Conservation (phyloP, 2,329 filamentous ascomycete species). For the Xylaria sp. region DNA sequence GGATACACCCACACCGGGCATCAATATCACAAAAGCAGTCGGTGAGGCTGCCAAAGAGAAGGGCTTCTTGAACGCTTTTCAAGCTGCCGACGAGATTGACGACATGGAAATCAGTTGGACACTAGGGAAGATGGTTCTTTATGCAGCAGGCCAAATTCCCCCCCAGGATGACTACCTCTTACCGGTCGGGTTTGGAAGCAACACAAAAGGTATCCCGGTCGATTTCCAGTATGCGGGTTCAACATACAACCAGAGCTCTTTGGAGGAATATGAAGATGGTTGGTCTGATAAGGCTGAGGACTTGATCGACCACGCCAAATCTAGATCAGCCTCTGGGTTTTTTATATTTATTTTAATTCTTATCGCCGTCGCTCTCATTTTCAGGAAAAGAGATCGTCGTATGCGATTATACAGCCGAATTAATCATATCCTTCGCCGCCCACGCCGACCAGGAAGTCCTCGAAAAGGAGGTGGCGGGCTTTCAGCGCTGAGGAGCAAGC, state of each 20-base stretch:
- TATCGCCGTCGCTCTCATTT: conserved; percentile 73
- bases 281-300: conserved; percentile 64
- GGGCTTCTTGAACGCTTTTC: conserved; percentile 85
- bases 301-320: conserved; percentile 72
- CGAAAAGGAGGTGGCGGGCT: conserved; percentile 60
- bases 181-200: conserved; percentile 93
- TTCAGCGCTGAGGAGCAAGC: conserved; percentile 65
- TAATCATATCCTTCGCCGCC: conserved; percentile 54
- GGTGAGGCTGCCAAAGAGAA: conserved; percentile 75
- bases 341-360: conserved; percentile 81
- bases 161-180: conserved; percentile 66
- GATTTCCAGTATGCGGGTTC: conserved; percentile 89
- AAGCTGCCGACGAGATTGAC: conserved; percentile 91
- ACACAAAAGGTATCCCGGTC: conserved; percentile 71
- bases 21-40: conserved; percentile 78
- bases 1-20: conserved; percentile 59
- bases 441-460: conserved; percentile 58
- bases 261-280: conserved; percentile 59
- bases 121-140: conserved; percentile 93
- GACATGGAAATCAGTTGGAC: conserved; percentile 97
- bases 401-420: conserved; percentile 68
- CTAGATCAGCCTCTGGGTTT: conserved; percentile 77
- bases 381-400: conserved; percentile 82
- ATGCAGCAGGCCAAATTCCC: conserved; percentile 88
- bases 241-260: conserved; percentile 52